Conservation (phyloP, 495 filamentous ascomycete species). For the Hyaloscypha hepaticicola region DNA sequence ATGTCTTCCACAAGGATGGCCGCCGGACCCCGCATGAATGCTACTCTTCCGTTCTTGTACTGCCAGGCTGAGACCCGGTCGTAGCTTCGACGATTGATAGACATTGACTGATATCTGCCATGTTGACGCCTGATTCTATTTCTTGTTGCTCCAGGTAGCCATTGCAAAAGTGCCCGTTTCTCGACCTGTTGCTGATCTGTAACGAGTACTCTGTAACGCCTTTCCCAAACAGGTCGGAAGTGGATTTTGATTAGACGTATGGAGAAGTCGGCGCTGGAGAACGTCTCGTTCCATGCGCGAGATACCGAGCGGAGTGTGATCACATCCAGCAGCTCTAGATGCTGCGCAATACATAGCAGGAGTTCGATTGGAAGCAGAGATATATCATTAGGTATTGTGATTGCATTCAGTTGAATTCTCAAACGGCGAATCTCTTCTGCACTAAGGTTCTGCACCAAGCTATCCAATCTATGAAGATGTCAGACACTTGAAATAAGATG, state of each 20-base stretch:
- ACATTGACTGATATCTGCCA: slow-evolving; percentile 20
- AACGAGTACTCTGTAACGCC: not conserved
- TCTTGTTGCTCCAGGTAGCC: slow-evolving; percentile 16
- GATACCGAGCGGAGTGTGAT: slow-evolving; percentile 22
- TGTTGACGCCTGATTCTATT: slow-evolving; percentile 14
- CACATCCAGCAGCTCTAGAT: slow-evolving; percentile 23
- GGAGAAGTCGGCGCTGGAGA: slow-evolving; percentile 17
- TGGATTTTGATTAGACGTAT: slow-evolving; percentile 17
- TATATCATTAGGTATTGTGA: slow-evolving; percentile 17
- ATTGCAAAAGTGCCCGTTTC: slow-evolving; percentile 2
- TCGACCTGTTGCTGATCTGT: too few relatives aligned
- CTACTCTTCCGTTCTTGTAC: slow-evolving; percentile 27
- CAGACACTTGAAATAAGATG: not conserved
- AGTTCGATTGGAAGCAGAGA: slow-evolving; percentile 23
- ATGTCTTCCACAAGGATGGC: slow-evolving; percentile 16
- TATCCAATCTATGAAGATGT: slow-evolving; percentile 19
- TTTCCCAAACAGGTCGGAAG: slow-evolving; percentile 17
- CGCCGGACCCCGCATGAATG: slow-evolving; percentile 3
- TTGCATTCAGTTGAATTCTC: slow-evolving; percentile 16
- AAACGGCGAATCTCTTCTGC: slow-evolving; percentile 20
- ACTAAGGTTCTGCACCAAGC: slow-evolving; percentile 12
- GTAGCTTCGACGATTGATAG: slow-evolving; percentile 1
- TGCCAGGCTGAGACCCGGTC: not conserved
- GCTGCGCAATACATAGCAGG: slow-evolving; percentile 9
- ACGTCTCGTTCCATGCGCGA: slow-evolving; percentile 18